phyloP scores from a whole-genome alignment of 2,329 filamentous ascomycete genomes.

The Claviceps fusiformis region DNA sequence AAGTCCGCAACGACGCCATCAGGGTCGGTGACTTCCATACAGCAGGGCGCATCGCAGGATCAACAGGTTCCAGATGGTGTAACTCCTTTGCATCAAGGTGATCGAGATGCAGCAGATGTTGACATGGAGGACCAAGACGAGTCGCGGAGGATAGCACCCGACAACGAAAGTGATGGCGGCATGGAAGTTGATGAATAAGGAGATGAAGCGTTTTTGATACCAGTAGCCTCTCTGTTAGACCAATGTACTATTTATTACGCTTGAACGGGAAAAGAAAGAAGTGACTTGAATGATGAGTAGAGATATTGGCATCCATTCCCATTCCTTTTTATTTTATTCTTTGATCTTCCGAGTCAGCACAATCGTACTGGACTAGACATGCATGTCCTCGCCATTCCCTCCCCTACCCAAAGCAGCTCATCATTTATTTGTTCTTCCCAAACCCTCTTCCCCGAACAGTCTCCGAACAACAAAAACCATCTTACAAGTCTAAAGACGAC shows the following conservation, averaged over 20 bases:
- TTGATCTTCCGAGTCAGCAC: neutral
- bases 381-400: neutral
- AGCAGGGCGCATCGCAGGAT: conserved; percentile 3
- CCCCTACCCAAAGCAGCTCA: neutral
- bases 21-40: neutral
- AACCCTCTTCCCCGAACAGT: no score
- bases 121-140: conserved; percentile 40
- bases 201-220: neutral
- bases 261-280: neutral
- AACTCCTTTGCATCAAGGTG: conserved; percentile 13
- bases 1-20: conserved; percentile 2
- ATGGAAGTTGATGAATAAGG: conserved; percentile 49
- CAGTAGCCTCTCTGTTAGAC: neutral
- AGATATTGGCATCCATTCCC: neutral
- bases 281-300: neutral
- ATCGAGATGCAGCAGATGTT: conserved; percentile 34
- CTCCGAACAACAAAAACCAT: neutral
- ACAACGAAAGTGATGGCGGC: conserved; percentile 25
- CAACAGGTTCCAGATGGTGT: conserved; percentile 6
- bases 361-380: neutral
- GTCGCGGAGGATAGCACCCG: conserved; percentile 12
- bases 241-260: neutral
- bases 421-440: neutral
- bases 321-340: neutral
- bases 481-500: neutral